Evolutionary conservation across 345 rosid genomes (phyloP), one percentile per base, ranked within the genome.

Genomic region (Lepidium didymum): DNA sequence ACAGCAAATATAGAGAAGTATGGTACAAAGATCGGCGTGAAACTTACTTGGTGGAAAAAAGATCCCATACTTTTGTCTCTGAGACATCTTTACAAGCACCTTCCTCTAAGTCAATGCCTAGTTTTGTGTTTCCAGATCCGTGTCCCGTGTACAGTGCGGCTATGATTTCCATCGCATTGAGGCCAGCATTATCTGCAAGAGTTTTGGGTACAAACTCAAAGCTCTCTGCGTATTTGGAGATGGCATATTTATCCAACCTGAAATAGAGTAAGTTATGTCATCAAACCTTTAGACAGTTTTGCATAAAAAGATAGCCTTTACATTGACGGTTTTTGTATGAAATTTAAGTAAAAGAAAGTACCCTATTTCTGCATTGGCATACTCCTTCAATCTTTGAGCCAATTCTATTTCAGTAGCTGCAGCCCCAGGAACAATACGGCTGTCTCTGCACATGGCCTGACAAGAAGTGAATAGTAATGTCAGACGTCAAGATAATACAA

Each of bases 361-460:
- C 99, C 99, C 99, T 4, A 93, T 95, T 77, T 91, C 96, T 74
- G 84, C 91, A 63, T 87, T 84, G 73, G 97, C 88, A 64, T 82
- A 91, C 62, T 95, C 99, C 83, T 87, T 91, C 75, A 95, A 73
- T 80, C 90, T 87, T 79, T 87, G 89, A 70, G 96, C 97, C 75
- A 95, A 78, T 77, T 95, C 99, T 53, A 91, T 91, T 76, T 95
- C 99, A 8, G 97, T 85, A 59, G 96, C 97, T 46, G 97, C 96
- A 71, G 92, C 99, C 73, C 96, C 97, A 46, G 97, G 97, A 51
- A 91, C 80, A 3, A 80, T 84, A 55, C 99, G 93, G 66, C 97
- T 89, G 68, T 95, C 97, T 83, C 84, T 95, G 79, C 97, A 95
- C 97, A 91, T 95, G 45, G 97, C 96, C 97, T 95, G 84, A 42